A percentile compares a stretch with the other conserved stretches of the same genome.
Conservation (phyloP, 257 asterid genomes). For the Salvia rosmarinus region DNA sequence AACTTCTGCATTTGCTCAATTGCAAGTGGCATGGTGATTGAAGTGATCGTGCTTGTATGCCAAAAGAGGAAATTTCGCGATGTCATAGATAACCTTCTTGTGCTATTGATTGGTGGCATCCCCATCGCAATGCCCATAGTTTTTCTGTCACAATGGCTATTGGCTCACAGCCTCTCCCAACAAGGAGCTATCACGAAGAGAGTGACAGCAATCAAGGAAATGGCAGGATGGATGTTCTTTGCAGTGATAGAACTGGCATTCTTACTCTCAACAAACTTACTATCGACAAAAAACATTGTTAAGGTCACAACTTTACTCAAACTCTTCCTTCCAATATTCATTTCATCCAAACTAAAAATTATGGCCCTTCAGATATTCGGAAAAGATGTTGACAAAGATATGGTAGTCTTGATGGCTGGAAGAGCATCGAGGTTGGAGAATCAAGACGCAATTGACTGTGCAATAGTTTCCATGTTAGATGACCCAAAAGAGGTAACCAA, state of each 20-base stretch:
- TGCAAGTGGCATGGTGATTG: slow-evolving; percentile 59
- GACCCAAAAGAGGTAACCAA: slow-evolving; percentile 81
- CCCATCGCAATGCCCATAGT: slow-evolving; percentile 87
- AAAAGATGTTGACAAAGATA: slow-evolving; percentile 53
- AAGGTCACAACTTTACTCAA: no score
- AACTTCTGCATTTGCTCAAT: slow-evolving; percentile 81
- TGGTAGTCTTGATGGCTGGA: slow-evolving; percentile 64
- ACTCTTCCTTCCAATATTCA: no score
- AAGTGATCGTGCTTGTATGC: slow-evolving; percentile 57
- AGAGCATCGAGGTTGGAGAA: slow-evolving; percentile 72
- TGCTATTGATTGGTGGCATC: slow-evolving; percentile 71
- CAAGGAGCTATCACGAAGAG: slow-evolving; percentile 86
- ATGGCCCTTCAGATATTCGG: slow-evolving; percentile 50
- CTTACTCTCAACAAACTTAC: slow-evolving; percentile 72
- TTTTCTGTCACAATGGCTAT: slow-evolving; percentile 83
- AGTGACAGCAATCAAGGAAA: slow-evolving; percentile 84
- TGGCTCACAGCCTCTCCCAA: slow-evolving; percentile 76
- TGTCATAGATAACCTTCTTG: slow-evolving; percentile 66
- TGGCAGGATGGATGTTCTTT: slow-evolving; percentile 88
- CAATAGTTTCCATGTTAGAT: slow-evolving; percentile 65
- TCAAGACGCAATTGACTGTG: slow-evolving; percentile 73
- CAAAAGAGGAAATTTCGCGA: slow-evolving; percentile 57
- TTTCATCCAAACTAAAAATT: no score
- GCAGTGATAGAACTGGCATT: slow-evolving; percentile 83
- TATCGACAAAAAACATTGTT: slow-evolving; percentile 56